Base-by-base conservation (phyloP, 192 early-diverging fungal genomes). In the Chytriomyces confervae region DNA sequence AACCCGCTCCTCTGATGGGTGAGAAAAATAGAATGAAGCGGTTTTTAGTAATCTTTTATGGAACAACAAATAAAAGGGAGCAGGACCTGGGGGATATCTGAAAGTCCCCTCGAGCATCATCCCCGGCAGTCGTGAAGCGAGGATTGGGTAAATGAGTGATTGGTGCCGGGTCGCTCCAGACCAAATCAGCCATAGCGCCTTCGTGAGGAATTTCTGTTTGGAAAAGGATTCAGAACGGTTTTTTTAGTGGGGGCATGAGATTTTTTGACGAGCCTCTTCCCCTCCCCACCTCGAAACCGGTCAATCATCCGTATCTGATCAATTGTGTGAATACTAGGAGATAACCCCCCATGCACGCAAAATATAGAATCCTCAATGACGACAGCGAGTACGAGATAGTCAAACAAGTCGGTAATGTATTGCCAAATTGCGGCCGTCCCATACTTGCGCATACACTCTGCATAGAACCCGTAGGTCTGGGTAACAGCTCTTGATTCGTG, bases 401-500 rank as follows among this genome's bases (percentile, higher is more conserved):
- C 97, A 83, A 98, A 98, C 80, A 97, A 81, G 62, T 96, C 93
- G 18, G 95, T 97, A 83, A 97, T 97, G 43, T 95, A 95, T 5
- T 89, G 86, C 97, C 97, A 98, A 9, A 97, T 95, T 11, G 87
- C 86, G 0, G 90, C 81, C 18, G 86, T 89, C 4, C 94, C 95
- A 77, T 97, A 97, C 81, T 96, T 97, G 27, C 92, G 86, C 84
- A 94, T 87, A 75, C 95, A 96, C 75, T 97, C 95, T 1, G 94
- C 89, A 80, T 97, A 96, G 77, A 97, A 97, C 64, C 97, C 97
- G 85, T 92, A 76, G 20, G 43, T 60, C 80, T 93, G 91, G 18
- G 97, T 98, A 10, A 98, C 95, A 16, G 93, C 93, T 61, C 97
- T 83, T 20, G 93, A 93, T 83, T 98, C 97, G 72, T 98, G 97